Base-by-base conservation (phyloP, 75 land plant species). In the Picea glauca region DNA sequence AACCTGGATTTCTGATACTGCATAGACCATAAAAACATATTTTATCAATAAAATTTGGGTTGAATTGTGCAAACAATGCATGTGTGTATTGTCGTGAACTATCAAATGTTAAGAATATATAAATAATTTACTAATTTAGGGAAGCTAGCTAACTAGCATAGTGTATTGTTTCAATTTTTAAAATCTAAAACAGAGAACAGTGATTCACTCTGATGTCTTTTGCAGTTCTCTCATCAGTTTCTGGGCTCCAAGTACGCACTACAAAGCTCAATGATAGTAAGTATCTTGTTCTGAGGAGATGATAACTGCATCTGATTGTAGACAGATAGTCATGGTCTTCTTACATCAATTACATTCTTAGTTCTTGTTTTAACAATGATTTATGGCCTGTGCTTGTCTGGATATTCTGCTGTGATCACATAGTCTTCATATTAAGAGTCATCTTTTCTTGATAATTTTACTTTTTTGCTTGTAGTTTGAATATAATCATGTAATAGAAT, bases 171-270 rank as follows among this genome's bases (percentile, higher is more conserved):
- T 50, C 54, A 50, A 1, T 50, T 50, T 5, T 8, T 8, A 8
- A 40, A 40, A 50, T 50, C 54, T 50, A 50, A 50, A 50, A 50
- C 11, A 50, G 11, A 50, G 11, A 50, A 50, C 54, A 50, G 54
- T 50, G 11, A 50, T 50, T 8, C 11, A 1, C 18, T 70, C n/a
- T 17, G 73, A 43, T 1, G 38, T 62, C 76, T 90, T 73, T 56
- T 79, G 82, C 96, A 93, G 96, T 93, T 83, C 80, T 93, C 12
- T 93, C 96, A 63, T 78, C 96, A 18, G 77, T 91, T 12, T 91
- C 96, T 23, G 96, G 96, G 11, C 79, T 93, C 14, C 83, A 85
- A 78, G 87, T 80, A 46, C 81, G 82, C 26, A 86, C 74, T 8
- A 60, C 68, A 20, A 81, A 84, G 30, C 82, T 89, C 23, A 67